Percentiles rank a stretch among this genome's conserved stretches.
Evolutionary conservation across 129 eudicot species (phyloP).

Genomic region (Pittosporum tobira): DNA sequence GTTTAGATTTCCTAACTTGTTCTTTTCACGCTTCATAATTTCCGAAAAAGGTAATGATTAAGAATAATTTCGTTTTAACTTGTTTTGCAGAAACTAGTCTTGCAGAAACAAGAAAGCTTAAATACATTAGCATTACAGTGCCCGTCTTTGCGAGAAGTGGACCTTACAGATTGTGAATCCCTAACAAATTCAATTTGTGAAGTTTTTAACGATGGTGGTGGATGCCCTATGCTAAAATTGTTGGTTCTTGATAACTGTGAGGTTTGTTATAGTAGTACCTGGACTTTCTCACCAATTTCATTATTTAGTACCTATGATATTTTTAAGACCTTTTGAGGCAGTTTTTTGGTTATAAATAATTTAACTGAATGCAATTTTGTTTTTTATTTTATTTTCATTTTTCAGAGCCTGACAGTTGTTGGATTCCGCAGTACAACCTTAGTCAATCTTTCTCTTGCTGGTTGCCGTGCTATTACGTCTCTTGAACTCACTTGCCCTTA

Average conservation of each 20-base stretch:
- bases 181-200: conserved; percentile 78
- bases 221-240: conserved; percentile 83
- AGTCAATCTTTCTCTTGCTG: conserved; percentile 80
- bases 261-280: conserved; percentile 34
- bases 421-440: conserved; percentile 63
- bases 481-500: conserved; percentile 73
- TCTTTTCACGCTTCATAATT: not conserved
- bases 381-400: conserved; percentile 7
- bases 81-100: conserved; percentile 64
- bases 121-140: conserved; percentile 72
- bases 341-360: not conserved
- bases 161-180: conserved; percentile 86
- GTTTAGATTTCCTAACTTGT: conserved; percentile 8
- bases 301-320: not conserved
- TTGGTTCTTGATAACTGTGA: conserved; percentile 81
- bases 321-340: too few relatives aligned
- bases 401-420: conserved; percentile 79
- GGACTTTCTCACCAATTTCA: not conserved
- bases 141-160: conserved; percentile 63
- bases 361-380: conserved; percentile 12
- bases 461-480: conserved; percentile 77
- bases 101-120: conserved; percentile 96
- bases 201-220: conserved; percentile 82
- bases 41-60: too few relatives aligned
- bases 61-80: too few relatives aligned